Evolutionary conservation across 192 early-diverging fungal species (phyloP), one percentile per base, ranked within the genome.

Genomic region (Piromyces finnis): DNA sequence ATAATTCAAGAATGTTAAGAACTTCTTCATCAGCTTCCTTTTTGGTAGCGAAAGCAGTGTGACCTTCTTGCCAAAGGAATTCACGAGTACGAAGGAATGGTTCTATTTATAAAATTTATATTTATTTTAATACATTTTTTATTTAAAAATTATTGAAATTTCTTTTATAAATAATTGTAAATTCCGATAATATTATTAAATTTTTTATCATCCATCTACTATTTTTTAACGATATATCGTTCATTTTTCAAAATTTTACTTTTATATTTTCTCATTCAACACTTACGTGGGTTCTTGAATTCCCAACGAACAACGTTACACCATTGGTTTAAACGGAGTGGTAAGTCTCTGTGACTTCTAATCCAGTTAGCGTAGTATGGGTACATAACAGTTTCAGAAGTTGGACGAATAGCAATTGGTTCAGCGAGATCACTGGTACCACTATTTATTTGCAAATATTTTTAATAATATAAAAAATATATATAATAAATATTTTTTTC

Each of bases 41-140:
- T 87, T 95, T 91, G 80, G 93, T 96, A 78, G 95, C 90, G 82
- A 96, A 94, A 28, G 96, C 98, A 80, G 96, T 97, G 86, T 99
- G 98, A 78, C 98, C 98, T 87, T 99, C 98, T 86, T 99, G 98
- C 98, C 98, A 99, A 83, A 99, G 88, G 90, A 99, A 99, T 89
- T 99, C 98, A 81, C 98, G 94, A 27, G 98, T 98, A 78, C 98
- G 90, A 82, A 99, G 85, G 91, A 99, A 99, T 78, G 98, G 97
- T 88, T 98, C 89, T 91, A 79, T 78, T 41, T 32, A 84, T 26
- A 26, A n/a, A n/a, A n/a, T n/a, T n/a, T n/a, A n/a, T n/a, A n/a
- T n/a, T n/a, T n/a, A n/a, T n/a, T n/a, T n/a, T n/a, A n/a, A n/a
- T n/a, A n/a, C n/a, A n/a, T n/a, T n/a, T n/a, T n/a, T n/a, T n/a